phyloP scores from a whole-genome alignment of 2,329 filamentous ascomycete species.

The Scorias spongiosa region DNA sequence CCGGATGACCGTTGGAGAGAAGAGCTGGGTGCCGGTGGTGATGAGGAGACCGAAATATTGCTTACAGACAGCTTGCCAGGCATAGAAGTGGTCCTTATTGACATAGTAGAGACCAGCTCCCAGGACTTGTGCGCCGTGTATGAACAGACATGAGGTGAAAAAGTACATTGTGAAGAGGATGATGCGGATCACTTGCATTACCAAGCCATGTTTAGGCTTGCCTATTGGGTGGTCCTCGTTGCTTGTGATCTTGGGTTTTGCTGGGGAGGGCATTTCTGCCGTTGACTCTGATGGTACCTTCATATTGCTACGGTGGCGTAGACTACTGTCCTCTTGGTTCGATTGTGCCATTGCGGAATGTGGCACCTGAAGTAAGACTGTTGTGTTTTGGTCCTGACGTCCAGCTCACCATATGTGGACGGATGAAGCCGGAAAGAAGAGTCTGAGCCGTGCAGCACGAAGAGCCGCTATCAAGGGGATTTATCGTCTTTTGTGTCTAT shows the following conservation, averaged over 20 bases:
- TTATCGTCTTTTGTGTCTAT: not conserved
- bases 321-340: slow-evolving; percentile 1
- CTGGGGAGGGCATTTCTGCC: not conserved
- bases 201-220: slow-evolving; percentile 26
- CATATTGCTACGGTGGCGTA: not conserved
- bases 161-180: slow-evolving; percentile 31
- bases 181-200: slow-evolving; percentile 29
- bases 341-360: slow-evolving; percentile 1
- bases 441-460: not conserved
- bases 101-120: slow-evolving; percentile 59
- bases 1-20: slow-evolving; percentile 64
- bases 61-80: slow-evolving; percentile 78
- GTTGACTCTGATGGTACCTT: not conserved
- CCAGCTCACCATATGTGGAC: not conserved
- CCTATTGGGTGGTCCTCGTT: slow-evolving; percentile 15
- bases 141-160: slow-evolving; percentile 26
- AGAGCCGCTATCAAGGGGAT: not conserved
- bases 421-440: not conserved
- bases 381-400: too few species aligned
- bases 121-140: slow-evolving; percentile 53
- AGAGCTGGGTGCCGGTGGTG: slow-evolving; percentile 70
- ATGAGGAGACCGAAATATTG: slow-evolving; percentile 62
- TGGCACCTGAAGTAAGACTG: too few species aligned
- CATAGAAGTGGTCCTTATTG: slow-evolving; percentile 62
- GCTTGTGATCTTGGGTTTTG: not conserved